Conservation (phyloP, 768 basidiomycete genomes). For the Russula griseocarnosa region DNA sequence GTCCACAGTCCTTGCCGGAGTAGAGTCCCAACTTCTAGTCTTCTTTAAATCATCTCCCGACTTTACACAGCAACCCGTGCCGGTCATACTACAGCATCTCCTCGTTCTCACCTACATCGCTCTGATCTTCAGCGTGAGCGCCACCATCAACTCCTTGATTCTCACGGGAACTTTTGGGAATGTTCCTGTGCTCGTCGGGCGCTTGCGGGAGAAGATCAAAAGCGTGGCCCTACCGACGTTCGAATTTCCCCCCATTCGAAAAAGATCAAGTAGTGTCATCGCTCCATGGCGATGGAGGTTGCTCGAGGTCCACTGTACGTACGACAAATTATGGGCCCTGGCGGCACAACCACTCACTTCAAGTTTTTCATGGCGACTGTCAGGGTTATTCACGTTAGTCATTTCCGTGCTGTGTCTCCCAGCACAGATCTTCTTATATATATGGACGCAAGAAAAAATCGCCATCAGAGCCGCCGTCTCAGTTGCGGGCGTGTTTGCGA, state of each 20-base stretch:
- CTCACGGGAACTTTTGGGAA: conserved; percentile 25
- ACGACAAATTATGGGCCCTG: neutral
- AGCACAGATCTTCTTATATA: conserved; percentile 19
- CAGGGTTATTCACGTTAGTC: conserved; percentile 19
- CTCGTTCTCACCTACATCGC: conserved; percentile 25
- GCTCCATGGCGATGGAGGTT: conserved; percentile 13
- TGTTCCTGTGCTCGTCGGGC: conserved; percentile 10
- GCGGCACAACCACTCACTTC: neutral
- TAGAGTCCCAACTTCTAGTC: conserved; percentile 24
- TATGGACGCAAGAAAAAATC: conserved; percentile 17
- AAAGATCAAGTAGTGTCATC: neutral
- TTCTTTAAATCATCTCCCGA: conserved; percentile 12
- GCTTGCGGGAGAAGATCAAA: conserved; percentile 1
- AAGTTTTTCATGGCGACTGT: too few species aligned
- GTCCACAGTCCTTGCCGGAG: conserved; percentile 23
- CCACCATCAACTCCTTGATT: conserved; percentile 25
- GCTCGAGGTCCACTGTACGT: conserved; percentile 21
- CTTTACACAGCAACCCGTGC: neutral
- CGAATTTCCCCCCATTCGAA: neutral
- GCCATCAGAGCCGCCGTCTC: conserved; percentile 2
- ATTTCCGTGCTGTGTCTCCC: conserved; percentile 19
- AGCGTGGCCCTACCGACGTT: neutral
- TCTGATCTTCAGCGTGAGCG: conserved; percentile 25
- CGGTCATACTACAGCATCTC: conserved; percentile 7
- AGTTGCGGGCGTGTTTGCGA: conserved; percentile 10